Base-by-base conservation (phyloP, 306 rosid species). In the Cicer yamashitae region DNA sequence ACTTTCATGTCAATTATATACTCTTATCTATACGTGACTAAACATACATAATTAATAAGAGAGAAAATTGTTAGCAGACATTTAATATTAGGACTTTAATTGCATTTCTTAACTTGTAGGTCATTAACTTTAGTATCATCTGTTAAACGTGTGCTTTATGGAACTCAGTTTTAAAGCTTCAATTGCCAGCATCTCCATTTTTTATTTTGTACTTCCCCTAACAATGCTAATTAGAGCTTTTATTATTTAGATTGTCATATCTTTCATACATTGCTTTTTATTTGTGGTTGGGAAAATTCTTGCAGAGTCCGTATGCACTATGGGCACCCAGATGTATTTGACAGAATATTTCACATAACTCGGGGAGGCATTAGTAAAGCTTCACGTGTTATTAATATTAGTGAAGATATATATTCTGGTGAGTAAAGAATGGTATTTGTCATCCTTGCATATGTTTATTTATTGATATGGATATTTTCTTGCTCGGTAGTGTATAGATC, bases 221-320 rank as follows among this genome's bases (percentile, higher is more conserved):
- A 13, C 38, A 43, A 38, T 73, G 65, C 63, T 67, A 67, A 58
- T 2, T 61, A 22, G 37, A 61, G 38, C 54, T 45, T 67, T 73
- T 46, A 38, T 61, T 15, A 43, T 44, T 73, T 45, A 67, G 44
- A 45, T 15, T 63, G 39, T 45, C 51, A 5, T 60, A 67, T 30
- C 22, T 77, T 50, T 7, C 22, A 5, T 54, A 46, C 37, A 30
- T 30, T 30, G 37, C 48, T 9, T 52, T 59, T 52, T 73, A 44
- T 52, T 64, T 77, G 64, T 25, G 46, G 78, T 25, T n/a, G 51
- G 11, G 6, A 41, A 71, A 67, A 52, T 60, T 6, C 67, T 84
- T 86, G 85, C 93, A 94, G 98, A 71, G 96, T 91, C n/a, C 96
- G 98, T 52, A 94, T 94, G 98, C 98, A 94, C 86, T 94, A 94